Base-by-base conservation (phyloP, 2,329 filamentous ascomycete species). In the Cyclaneusma minus region DNA sequence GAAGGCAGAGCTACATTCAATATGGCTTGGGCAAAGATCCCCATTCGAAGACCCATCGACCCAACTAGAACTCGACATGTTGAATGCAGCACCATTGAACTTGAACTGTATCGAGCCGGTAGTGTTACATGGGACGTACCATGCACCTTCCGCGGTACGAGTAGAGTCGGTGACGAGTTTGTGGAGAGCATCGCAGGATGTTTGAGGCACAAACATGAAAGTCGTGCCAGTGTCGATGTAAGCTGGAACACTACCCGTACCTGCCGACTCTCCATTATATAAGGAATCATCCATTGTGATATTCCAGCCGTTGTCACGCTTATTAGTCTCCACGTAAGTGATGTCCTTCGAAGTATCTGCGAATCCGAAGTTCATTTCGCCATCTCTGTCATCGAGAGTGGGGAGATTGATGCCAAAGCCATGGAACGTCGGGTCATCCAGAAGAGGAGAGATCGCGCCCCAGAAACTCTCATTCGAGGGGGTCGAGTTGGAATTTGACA, bases 151-250 rank as follows among this genome's bases (percentile, higher is more conserved):
- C 8, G 58, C 60, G 11, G 58, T 55, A 5, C 56, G 57, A 14
- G 52, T 49, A 2, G 71, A 35, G 22, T 39, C 68, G 8, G 65
- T 71, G 18, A 93, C 71, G 16, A 69, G 51, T 16, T 59, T 55
- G 51, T 91, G 81, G 5, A 93, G 44, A 7, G 62, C 58, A 22
- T 64, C 58, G 2, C 82, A 78, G 40, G 84, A 73, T 3, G 55
- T 54, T 1, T 60, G 51, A 1, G 82, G 79, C 5, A 80, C 68
- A 35, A 92, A 72, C 15, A 83, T 66, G 46, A 76, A 89, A 0
- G 75, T 80, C 0, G 83, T 89, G 25, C 83, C 83, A 0, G 80
- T 84, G 49, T 92, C 84, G 38, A 92, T 74, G 45, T 84, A 82
- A 16, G 75, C 79, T 2, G 59, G 57, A 25, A 60, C 49, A 7